Conservation (phyloP, 257 asterid species). For the Thymus mandschuricus region DNA sequence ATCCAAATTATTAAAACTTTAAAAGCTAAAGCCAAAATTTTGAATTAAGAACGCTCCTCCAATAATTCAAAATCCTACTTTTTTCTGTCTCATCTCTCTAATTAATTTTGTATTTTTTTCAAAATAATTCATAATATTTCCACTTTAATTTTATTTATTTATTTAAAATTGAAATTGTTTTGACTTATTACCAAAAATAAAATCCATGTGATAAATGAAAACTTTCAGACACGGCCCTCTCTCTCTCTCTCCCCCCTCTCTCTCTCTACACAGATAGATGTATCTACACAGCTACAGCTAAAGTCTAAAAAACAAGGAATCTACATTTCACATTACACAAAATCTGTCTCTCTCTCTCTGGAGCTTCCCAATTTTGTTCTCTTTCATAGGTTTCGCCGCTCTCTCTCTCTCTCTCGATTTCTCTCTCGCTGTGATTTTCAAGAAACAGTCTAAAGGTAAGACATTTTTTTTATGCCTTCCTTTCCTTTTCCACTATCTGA, state of each 20-base stretch:
- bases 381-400: conserved; percentile 24
- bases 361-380: conserved; percentile 35
- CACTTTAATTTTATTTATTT: neutral
- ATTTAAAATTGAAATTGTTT: neutral
- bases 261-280: conserved; percentile 6
- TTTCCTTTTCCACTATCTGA: conserved; percentile 18
- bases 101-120: neutral
- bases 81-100: neutral
- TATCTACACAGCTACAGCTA: conserved; percentile 18
- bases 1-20: neutral
- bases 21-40: conserved; percentile 6
- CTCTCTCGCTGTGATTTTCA: conserved; percentile 19
- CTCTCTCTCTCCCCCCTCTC: conserved; percentile 3
- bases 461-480: conserved; percentile 21
- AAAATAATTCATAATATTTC: neutral
- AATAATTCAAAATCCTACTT: conserved; percentile 16
- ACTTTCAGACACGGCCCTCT: neutral
- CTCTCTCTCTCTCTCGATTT: conserved; percentile 26
- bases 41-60: neutral
- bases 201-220: conserved; percentile 20
- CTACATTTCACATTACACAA: neutral
- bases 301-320: conserved; percentile 28
- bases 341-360: conserved; percentile 39
- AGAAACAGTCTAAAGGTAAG: conserved; percentile 36
- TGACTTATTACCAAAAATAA: conserved; percentile 7